Conservation (phyloP, 192 early-diverging fungal genomes). For the Paraglomus brasilianum region DNA sequence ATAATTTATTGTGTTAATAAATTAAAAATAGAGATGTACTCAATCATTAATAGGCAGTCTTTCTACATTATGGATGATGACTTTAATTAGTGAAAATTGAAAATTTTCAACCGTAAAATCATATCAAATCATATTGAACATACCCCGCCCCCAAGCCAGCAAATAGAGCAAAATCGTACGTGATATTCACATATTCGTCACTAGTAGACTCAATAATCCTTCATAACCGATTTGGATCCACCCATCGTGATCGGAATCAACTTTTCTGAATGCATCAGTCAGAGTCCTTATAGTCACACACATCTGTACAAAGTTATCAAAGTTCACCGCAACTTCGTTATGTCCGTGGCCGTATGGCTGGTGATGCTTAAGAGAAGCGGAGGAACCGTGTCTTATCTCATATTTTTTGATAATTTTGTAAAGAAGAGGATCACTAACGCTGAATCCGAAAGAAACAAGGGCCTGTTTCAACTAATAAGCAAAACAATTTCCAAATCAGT, state of each 20-base stretch:
- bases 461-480: conserved; percentile 42
- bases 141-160: no score
- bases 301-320: conserved; percentile 65
- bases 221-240: conserved; percentile 61
- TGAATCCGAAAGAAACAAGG: conserved; percentile 70
- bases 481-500: not conserved
- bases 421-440: conserved; percentile 63
- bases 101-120: no score
- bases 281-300: conserved; percentile 61
- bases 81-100: no score
- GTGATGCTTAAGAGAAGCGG: not conserved
- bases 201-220: conserved; percentile 21
- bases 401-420: conserved; percentile 66
- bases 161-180: no score
- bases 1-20: no score
- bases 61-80: no score
- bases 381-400: conserved; percentile 56
- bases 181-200: not conserved
- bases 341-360: not conserved
- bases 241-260: conserved; percentile 55
- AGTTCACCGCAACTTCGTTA: conserved; percentile 41
- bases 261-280: conserved; percentile 54
- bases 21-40: no score
- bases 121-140: no score
- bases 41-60: no score